Base-by-base conservation (phyloP, 306 rosid species). In the Lupinus albus region DNA sequence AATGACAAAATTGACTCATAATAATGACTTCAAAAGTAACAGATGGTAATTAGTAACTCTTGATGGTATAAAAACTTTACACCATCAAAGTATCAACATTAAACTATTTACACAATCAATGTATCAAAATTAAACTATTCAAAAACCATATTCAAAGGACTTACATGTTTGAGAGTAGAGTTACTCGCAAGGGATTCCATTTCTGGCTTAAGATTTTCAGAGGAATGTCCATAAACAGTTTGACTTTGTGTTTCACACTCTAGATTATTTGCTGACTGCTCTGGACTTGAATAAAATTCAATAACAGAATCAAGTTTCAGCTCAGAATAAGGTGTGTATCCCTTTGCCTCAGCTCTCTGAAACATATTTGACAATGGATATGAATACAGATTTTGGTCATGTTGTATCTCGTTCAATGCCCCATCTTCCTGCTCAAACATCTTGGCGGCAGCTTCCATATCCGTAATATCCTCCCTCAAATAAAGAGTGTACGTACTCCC, bases 391-490 rank as follows among this genome's bases (percentile, higher is more conserved):
- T 85, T 79, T 68, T 79, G 77, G 50, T 64, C 82, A 42, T 66
- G 74, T 70, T 82, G 65, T 25, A 86, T 83, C 76, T 82, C 85
- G 72, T 75, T 74, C 16, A 67, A 53, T 59, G 82, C 73, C 64
- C 82, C 81, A 71, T 52, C 85, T 61, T 85, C 99, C 81, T 59
- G 80, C 78, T 93, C 99, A 72, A 90, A 93, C 78, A 70, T 82
- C 77, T 63, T 83, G 50, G 97, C 96, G 60, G 90, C 92, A 81
- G 80, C 82, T 90, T 93, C 99, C 94, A 93, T 67, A 65, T 90
- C 91, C 45, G 74, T 49, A 38, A 88, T 84, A 73, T 88, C 97
- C 67, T 86, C 91, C 76, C 96, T 83, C 76, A 90, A 46, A 68
- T 63, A 68, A 56, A 93, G 89, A 55, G 90, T 76, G 65, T 50